Conservation (phyloP, 2,329 filamentous ascomycete genomes). For the Macrophomina tecta region DNA sequence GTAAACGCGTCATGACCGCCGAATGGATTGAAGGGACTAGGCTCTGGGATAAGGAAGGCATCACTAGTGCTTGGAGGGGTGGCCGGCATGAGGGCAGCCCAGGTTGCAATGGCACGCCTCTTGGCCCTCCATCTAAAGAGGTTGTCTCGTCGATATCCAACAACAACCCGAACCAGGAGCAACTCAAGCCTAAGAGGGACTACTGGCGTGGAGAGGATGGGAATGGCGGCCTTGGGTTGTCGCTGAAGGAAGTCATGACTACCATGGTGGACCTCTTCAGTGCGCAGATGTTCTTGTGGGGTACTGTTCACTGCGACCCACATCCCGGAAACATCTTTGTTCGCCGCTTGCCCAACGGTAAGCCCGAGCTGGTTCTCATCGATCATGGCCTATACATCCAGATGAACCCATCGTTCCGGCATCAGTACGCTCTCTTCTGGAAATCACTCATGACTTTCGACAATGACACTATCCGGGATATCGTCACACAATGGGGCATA, state of each 20-base stretch:
- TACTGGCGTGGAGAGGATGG: constrained; percentile 76
- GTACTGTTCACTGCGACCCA: constrained; percentile 92
- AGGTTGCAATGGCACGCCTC: constrained; percentile 71
- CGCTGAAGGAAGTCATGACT: constrained; percentile 86
- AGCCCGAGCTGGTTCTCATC: constrained; percentile 89
- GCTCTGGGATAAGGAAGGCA: constrained; percentile 87
- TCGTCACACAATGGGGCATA: constrained; percentile 85
- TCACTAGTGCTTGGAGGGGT: constrained; percentile 79
- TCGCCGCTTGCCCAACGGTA: constrained; percentile 79
- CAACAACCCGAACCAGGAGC: constrained; percentile 61
- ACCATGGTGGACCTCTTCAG: constrained; percentile 96
- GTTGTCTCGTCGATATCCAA: constrained; percentile 37
- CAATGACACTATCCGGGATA: constrained; percentile 74
- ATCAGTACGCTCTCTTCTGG: constrained; percentile 86
- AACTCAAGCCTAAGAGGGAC: constrained; percentile 79
- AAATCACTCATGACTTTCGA: constrained; percentile 93
- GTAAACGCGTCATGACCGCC: constrained; percentile 84
- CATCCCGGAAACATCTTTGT: constrained; percentile 98
- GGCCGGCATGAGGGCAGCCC: constrained; percentile 77
- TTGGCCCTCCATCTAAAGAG: constrained; percentile 31
- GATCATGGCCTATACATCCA: constrained; percentile 96
- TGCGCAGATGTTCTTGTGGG: constrained; percentile 98
- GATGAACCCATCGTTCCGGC: constrained; percentile 82
- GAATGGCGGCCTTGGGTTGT: constrained; percentile 82
- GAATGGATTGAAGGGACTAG: constrained; percentile 98